Evolutionary conservation across 192 early-diverging fungal species (phyloP).

Genomic region (Backusella sp.): DNA sequence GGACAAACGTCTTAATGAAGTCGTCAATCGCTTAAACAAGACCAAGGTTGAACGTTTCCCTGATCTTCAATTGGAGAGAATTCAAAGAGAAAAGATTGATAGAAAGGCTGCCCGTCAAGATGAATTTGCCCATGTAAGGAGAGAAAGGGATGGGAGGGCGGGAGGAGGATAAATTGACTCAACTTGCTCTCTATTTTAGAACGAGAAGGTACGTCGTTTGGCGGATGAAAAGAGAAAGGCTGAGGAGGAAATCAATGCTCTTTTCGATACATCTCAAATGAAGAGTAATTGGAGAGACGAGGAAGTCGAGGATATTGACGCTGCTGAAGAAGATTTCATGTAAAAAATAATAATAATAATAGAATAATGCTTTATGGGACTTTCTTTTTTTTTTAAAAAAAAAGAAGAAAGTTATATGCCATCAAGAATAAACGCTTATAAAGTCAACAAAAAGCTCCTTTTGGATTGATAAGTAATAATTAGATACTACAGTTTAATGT

Average conservation of each 20-base stretch:
- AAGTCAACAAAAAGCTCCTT: background rate
- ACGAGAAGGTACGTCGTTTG: conserved; percentile 39
- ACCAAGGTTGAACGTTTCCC: conserved; percentile 76
- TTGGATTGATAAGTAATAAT: background rate
- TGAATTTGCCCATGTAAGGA: conserved; percentile 34
- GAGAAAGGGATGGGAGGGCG: too few relatives aligned
- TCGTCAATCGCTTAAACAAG: conserved; percentile 94
- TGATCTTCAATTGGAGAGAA: conserved; percentile 76
- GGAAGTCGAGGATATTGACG: conserved; percentile 49
- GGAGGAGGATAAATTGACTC: too few relatives aligned
- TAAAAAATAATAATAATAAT: conserved; percentile 24
- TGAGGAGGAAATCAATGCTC: conserved; percentile 46
- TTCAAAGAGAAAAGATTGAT: conserved; percentile 53
- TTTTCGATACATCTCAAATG: conserved; percentile 55
- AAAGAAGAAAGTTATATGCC: background rate
- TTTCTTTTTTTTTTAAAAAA: background rate
- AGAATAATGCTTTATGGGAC: too few relatives aligned
- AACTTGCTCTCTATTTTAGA: conserved; percentile 20
- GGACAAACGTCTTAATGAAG: conserved; percentile 71
- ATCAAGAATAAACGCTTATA: too few relatives aligned
- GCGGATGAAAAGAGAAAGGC: conserved; percentile 41
- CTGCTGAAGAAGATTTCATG: conserved; percentile 69
- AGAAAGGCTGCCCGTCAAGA: conserved; percentile 29
- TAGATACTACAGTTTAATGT: background rate
- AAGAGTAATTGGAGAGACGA: conserved; percentile 51